Base-by-base conservation (phyloP, 495 filamentous ascomycete species). In the Thermothielavioides terrestris region DNA sequence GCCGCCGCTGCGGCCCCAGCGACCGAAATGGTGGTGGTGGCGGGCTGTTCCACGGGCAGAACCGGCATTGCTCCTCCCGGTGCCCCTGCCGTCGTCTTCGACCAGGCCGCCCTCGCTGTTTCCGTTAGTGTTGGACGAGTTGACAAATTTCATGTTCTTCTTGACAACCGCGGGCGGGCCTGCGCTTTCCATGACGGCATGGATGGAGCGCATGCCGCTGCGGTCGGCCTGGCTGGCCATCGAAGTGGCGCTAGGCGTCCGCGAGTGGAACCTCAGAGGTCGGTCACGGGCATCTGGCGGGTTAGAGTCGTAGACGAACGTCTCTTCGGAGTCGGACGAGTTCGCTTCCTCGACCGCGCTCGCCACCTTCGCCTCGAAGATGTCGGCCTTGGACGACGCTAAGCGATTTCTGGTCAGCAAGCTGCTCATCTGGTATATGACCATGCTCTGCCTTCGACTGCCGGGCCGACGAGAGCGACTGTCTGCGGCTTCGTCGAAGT, bases 251-350 rank as follows among this genome's bases (percentile, higher is more conserved):
- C 91, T 96, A 3, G 92, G 92, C 10, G 92, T 98, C 36, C 92
- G 80, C 14, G 94, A 97, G 66, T 97, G 91, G 60, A 91, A 92
- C 43, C 89, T 77, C 44, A 78, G 74, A 34, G 85, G 82, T n/a
- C 89, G 81, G 35, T 84, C 85, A 45, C 77, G 79, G 20, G 76
- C 75, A 55, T 97, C 92, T 10, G 88, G 88, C 10, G 94, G 92
- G 62, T 98, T 98, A 9, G 92, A 98, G 68, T 98, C 92, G 70
- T 98, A 98, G 3, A 98, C 91, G 66, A 97, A 98, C 0, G 94
- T 97, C 67, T 96, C 94, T 55, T 96, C 92, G 2, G 94, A 97
- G 60, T 64, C 92, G 14, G 90, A 95, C 7, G 91, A 92, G 65
- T 96, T 85, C 32, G 87, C 88, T 57, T 82, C 79, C 65, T 95